Evolutionary conservation across 2,329 filamentous ascomycete genomes (phyloP), one percentile per base, ranked within the genome.

Genomic region (Alternaria rosae): DNA sequence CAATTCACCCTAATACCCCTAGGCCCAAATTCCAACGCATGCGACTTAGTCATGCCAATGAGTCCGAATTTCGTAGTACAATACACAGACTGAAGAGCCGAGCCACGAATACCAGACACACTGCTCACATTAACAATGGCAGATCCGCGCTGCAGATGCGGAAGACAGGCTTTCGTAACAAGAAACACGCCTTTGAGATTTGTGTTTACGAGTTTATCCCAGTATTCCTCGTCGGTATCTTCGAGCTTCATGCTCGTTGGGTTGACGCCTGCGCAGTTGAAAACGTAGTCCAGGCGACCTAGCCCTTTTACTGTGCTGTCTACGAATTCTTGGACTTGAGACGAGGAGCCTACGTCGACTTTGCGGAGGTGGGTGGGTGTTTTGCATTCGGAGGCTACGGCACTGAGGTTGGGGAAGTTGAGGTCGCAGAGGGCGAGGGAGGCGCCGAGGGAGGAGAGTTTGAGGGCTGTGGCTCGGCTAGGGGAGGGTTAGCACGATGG

Each of bases 181-280:
- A 82, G 80, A 63, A 81, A 85, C 1, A 80, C 78, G 8, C 82
- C 82, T 35, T 79, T 80, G 11, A 85, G 65, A 60, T 85, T 85
- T 0, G 79, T 80, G 54, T 79, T 78, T 21, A 85, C 72, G 8
- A 85, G 72, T 45, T 78, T 81, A 63, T 83, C 79, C 74, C 80
- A 85, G 66, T 84, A 86, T 11, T 75, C 82, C 58, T 86, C 82
- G 3, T 77, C 76, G 1, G 80, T 80, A 5, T 79, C 72, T 30
- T 76, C 77, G 26, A 84, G 76, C 4, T 79, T 70, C 23, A 81
- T 74, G 2, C 72, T 70, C 1, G 81, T 84, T 2, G 83, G 83
- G 63, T 85, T 85, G n/a, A 85, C 74, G 32, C 83, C 83, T 0
- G 82, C 82, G 66, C 81, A 77, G 70, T 84, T 84, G 63, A 81